Conservation (phyloP, 768 basidiomycete species). For the Russula foetens region DNA sequence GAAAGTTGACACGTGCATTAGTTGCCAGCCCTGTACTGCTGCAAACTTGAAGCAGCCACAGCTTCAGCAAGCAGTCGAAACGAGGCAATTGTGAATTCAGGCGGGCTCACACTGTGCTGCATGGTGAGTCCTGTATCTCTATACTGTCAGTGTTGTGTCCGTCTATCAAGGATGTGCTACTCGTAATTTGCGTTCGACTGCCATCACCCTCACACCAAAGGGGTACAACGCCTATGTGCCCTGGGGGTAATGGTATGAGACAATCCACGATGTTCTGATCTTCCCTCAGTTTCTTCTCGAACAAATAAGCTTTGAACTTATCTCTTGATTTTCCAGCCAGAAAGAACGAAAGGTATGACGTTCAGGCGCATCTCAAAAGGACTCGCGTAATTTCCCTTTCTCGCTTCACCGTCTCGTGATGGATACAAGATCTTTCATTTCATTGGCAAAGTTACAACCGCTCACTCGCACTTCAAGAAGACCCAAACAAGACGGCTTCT, state of each 20-base stretch:
- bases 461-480: slow-evolving; percentile 13
- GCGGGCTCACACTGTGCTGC: too few relatives aligned
- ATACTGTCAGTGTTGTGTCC: slow-evolving; percentile 3
- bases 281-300: neutral
- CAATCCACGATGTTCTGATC: slow-evolving; percentile 46
- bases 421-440: neutral
- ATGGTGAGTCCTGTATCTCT: slow-evolving; percentile 24
- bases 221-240: slow-evolving; percentile 63
- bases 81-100: too few relatives aligned
- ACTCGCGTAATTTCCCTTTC: neutral
- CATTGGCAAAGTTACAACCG: neutral
- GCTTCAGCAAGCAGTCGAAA: too few relatives aligned
- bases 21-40: too few relatives aligned
- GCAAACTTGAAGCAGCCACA: too few relatives aligned
- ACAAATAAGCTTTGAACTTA: neutral
- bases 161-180: slow-evolving; percentile 43
- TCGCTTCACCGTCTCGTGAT: neutral
- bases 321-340: neutral
- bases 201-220: slow-evolving; percentile 53
- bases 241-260: slow-evolving; percentile 69
- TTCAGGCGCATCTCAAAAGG: neutral
- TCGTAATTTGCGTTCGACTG: slow-evolving; percentile 90
- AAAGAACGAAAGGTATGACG: neutral
- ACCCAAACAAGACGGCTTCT: slow-evolving; percentile 35
- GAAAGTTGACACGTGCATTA: too few relatives aligned